Evolutionary conservation across 371 early-diverging fungal genomes (phyloP), one percentile per base, ranked within the genome.

Genomic region (Thermomucor indicae-seudaticae): DNA sequence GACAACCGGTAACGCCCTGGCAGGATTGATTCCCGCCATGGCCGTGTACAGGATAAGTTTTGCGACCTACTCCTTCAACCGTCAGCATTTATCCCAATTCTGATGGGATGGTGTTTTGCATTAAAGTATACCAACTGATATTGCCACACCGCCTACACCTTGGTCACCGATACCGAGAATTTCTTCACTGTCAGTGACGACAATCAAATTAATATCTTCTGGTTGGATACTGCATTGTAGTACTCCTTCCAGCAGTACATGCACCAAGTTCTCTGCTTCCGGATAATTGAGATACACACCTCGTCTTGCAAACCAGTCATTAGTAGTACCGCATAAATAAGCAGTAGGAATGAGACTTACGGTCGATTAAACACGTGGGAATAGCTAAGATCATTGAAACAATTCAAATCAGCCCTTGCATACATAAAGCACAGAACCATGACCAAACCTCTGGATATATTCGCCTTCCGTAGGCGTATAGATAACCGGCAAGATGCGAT

Each of bases 101-200:
- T n/a, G 20, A 12, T n/a, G 23, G 17, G 27, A 45, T 23, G 43
- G 12, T 14, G n/a, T 6, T 20, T 1, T 42, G 24, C 11, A 12
- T 20, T 23, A 23, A 12, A 30, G n/a, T n/a, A 14, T 12, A 34
- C 48, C n/a, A 37, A 51, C 51, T 14, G 41, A 40, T 8, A 53
- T 53, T 31, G 53, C 53, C 10, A 53, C 17, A 16, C 53, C 53
- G 0, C 53, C 53, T 0, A 53, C 47, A 12, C 67, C 69, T 28
- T 65, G 59, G 37, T 68, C 69, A 14, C 69, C 69, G 14, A 68
- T 57, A 6, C 69, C 69, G 4, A 68, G 52, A 20, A 68, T 57
- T 39, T 62, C 51, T 12, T 51, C 51, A 14, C 47, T 41, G 20
- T 57, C 57, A 1, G 57, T 51, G 17, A 57, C 57, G 8, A 61